Percentiles rank a stretch among this genome's conserved stretches.
These are phyloP conservation scores for Phaeophleospora eucalypticola DNA, from an alignment of 2,329 filamentous ascomycete species.

Conservation along the genomic window DNA sequence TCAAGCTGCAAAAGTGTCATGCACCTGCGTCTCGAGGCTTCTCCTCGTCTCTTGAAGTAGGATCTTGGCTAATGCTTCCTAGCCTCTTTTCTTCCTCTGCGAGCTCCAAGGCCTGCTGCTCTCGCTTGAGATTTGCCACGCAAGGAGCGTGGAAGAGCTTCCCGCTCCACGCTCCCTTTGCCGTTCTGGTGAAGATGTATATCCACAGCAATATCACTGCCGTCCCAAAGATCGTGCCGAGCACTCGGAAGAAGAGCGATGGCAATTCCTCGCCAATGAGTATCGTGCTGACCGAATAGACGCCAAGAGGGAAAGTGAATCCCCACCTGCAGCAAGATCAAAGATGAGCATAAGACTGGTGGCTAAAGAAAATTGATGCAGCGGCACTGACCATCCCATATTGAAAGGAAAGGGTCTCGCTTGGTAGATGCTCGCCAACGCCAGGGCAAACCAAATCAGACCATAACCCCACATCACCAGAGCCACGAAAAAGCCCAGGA, in stretches of 20 bases:
- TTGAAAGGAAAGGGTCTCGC: constrained; percentile 54
- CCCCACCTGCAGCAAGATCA: too few species aligned
- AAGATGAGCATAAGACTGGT: too few species aligned
- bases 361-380: too few species aligned
- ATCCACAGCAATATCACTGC: constrained; percentile 54
- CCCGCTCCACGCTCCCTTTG: constrained; percentile 14
- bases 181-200: constrained; percentile 29
- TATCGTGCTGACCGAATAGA: constrained; percentile 50
- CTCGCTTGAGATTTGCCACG: constrained; percentile 16
- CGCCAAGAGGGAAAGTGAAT: constrained; percentile 56
- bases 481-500: constrained; percentile 53
- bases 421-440: constrained; percentile 47
- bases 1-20: too few species aligned
- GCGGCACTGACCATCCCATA: constrained; percentile 63
- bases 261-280: constrained; percentile 50
- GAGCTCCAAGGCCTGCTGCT: constrained; percentile 6
- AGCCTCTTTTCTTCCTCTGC: constrained; percentile 15
- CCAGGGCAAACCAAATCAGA: constrained; percentile 53
- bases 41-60: too few species aligned
- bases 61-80: constrained; percentile 1
- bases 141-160: constrained; percentile 18
- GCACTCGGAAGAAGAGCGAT: constrained; percentile 52
- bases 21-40: too few species aligned
- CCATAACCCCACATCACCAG: constrained; percentile 57
- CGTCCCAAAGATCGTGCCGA: constrained; percentile 53